These are phyloP conservation scores for Talaromyces atroroseus DNA, from an alignment of 2,329 filamentous ascomycete genomes.

Conservation along the genomic window DNA sequence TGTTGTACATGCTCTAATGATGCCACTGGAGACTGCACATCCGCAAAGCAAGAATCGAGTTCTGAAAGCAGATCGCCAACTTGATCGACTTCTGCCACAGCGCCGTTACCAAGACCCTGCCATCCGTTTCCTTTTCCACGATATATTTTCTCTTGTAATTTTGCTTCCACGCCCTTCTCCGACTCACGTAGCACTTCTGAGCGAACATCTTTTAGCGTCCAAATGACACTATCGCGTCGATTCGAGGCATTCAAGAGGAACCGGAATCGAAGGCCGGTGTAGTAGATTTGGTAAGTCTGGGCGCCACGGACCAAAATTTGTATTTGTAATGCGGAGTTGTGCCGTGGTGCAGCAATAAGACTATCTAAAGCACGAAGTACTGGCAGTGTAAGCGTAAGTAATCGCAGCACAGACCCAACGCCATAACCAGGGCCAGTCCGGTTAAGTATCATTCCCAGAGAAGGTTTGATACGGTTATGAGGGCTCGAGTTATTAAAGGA, in stretches of 20 bases:
- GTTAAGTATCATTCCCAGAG: constrained; percentile 35
- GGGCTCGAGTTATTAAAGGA: constrained; percentile 32
- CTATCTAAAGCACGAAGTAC: constrained; percentile 33
- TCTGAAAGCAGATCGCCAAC: constrained; percentile 29
- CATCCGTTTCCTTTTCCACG: constrained; percentile 34
- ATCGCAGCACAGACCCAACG: constrained; percentile 25
- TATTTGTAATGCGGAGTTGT: constrained; percentile 21
- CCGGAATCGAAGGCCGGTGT: constrained; percentile 26
- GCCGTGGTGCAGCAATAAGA: constrained; percentile 24
- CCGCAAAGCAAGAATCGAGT: constrained; percentile 26
- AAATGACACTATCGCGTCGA: constrained; percentile 26
- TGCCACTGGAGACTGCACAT: constrained; percentile 1
- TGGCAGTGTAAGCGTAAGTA: constrained; percentile 33
- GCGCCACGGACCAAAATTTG: constrained; percentile 33
- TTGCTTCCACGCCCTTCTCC: constrained; percentile 18
- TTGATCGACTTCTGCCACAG: constrained; percentile 28
- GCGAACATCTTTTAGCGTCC: constrained; percentile 30
- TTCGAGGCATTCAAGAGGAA: constrained; percentile 28
- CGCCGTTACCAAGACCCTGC: constrained; percentile 36
- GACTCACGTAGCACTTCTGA: constrained; percentile 17
- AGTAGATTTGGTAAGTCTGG: constrained; percentile 31
- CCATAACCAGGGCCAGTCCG: constrained; percentile 23
- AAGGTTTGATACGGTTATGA: constrained; percentile 36
- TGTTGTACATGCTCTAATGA: background rate
- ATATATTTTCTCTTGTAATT: constrained; percentile 30